phyloP scores from a whole-genome alignment of 192 early-diverging fungal species.

The Dissophora globulifera region DNA sequence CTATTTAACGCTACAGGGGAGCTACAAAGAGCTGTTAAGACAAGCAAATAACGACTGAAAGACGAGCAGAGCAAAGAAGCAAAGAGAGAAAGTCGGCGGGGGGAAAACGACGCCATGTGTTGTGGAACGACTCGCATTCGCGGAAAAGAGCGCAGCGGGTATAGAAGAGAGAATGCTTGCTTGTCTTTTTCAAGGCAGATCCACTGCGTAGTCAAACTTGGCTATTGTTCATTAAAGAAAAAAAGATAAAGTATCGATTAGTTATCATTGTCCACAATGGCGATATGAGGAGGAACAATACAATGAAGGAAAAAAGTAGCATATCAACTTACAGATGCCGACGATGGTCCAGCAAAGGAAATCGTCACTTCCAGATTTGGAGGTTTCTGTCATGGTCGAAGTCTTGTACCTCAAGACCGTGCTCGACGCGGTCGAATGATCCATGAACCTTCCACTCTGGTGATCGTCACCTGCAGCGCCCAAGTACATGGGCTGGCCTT shows the following conservation, averaged over 20 bases:
- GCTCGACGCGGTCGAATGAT: conserved; percentile 33
- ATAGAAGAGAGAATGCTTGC: conserved; percentile 6
- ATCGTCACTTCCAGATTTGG: conserved; percentile 64
- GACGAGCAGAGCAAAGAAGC: conserved; percentile 4
- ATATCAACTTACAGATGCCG: conserved; percentile 77
- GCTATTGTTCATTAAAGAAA: conserved; percentile 11
- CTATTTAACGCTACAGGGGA: too few species aligned
- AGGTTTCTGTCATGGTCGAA: conserved; percentile 28
- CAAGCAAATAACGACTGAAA: conserved; percentile 1
- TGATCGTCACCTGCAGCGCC: conserved; percentile 59
- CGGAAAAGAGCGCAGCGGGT: too few species aligned
- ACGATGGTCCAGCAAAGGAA: conserved; percentile 90
- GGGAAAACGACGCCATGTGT: too few species aligned
- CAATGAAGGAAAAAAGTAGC: not conserved
- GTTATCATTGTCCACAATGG: not conserved
- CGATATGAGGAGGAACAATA: not conserved
- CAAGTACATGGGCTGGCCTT: conserved; percentile 46
- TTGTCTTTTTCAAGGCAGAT: conserved; percentile 29
- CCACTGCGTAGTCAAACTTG: conserved; percentile 44
- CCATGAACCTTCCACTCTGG: conserved; percentile 47
- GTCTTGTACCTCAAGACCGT: conserved; percentile 30
- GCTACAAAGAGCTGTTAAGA: conserved; percentile 26
- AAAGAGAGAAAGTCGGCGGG: too few species aligned
- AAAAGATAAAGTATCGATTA: conserved; percentile 4
- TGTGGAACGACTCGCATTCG: not conserved